phyloP scores from a whole-genome alignment of 1,139 yeast genomes.

The Zygoascus meyerae region DNA sequence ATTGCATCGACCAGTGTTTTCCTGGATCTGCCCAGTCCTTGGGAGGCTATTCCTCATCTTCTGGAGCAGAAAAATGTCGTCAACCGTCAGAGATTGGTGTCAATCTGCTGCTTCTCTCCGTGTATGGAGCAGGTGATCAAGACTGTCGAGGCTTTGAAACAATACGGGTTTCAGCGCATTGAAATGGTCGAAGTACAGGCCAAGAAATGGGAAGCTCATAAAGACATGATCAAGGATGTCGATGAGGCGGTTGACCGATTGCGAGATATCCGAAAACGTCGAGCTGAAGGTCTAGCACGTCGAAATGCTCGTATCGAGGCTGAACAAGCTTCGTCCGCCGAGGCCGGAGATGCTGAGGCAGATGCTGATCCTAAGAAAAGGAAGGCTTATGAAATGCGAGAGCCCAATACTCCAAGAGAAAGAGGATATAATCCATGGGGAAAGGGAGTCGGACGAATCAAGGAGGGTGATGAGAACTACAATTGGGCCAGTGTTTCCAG shows the following conservation, averaged over 20 bases:
- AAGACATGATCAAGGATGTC: slow-evolving; percentile 76
- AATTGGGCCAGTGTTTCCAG: slow-evolving; percentile 80
- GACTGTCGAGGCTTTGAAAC: slow-evolving; percentile 68
- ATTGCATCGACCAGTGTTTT: slow-evolving; percentile 68
- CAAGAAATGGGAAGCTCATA: slow-evolving; percentile 84
- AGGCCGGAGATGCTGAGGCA: neutral
- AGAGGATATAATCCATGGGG: slow-evolving; percentile 78
- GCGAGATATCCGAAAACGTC: slow-evolving; percentile 71
- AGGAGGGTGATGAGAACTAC: slow-evolving; percentile 78
- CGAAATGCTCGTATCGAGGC: slow-evolving; percentile 37
- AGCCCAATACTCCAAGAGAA: slow-evolving; percentile 7
- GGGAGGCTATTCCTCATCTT: slow-evolving; percentile 88
- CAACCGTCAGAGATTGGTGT: slow-evolving; percentile 48
- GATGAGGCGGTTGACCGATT: slow-evolving; percentile 78
- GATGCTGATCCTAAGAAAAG: slow-evolving; percentile 1
- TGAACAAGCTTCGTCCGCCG: slow-evolving; percentile 14
- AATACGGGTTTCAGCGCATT: slow-evolving; percentile 77
- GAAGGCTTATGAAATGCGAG: neutral
- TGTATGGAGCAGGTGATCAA: slow-evolving; percentile 95
- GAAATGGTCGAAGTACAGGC: slow-evolving; percentile 93
- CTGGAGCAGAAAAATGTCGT: slow-evolving; percentile 42
- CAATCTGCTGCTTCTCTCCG: slow-evolving; percentile 92
- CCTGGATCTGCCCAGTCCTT: slow-evolving; percentile 92
- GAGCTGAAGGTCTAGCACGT: slow-evolving; percentile 67
- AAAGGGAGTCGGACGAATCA: slow-evolving; percentile 62